A percentile compares a stretch with the other conserved stretches of the same genome.
These are phyloP conservation scores for Phytopythium chamaehyphon DNA, from an alignment of 352 stramenopile species.

Conservation along the genomic window DNA sequence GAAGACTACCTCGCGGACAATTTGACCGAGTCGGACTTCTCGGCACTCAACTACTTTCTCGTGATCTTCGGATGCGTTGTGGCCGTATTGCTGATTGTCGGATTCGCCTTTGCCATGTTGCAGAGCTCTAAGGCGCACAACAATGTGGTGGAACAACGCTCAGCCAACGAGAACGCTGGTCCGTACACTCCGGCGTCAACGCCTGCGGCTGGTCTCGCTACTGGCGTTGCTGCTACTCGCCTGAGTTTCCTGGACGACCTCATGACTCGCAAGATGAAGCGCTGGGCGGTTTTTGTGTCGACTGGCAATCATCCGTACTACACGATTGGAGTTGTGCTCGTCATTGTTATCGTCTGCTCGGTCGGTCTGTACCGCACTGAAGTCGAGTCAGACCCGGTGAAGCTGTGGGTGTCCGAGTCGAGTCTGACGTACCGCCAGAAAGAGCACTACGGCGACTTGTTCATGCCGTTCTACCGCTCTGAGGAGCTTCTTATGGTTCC, in stretches of 20 bases:
- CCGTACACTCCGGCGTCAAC: conserved; percentile 17
- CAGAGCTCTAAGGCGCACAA: conserved; percentile 22
- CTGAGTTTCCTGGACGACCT: conserved; percentile 45
- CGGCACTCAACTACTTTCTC: conserved; percentile 46
- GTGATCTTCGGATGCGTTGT: conserved; percentile 36
- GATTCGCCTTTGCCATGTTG: conserved; percentile 28
- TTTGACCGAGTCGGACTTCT: conserved; percentile 35
- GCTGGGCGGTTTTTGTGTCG: conserved; percentile 38
- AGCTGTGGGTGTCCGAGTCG: conserved; percentile 57
- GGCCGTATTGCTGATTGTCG: conserved; percentile 33
- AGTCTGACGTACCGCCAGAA: conserved; percentile 52
- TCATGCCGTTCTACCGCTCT: conserved; percentile 72
- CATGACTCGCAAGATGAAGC: conserved; percentile 31
- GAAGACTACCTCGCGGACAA: conserved; percentile 33
- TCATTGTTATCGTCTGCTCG: conserved; percentile 30
- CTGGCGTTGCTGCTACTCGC: conserved; percentile 10
- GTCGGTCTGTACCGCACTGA: conserved; percentile 38
- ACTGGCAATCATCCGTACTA: conserved; percentile 31
- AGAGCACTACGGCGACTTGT: conserved; percentile 58
- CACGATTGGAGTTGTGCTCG: conserved; percentile 31
- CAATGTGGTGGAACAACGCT: conserved; percentile 10
- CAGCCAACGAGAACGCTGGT: conserved; percentile 16
- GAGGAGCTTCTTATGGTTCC: conserved; percentile 62
- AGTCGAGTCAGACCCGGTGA: conserved; percentile 58
- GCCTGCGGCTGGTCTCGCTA: conserved; percentile 17